These are phyloP conservation scores for Papiliotrema flavescens DNA, from an alignment of 1,284 basidiomycete genomes.

Conservation along the genomic window DNA sequence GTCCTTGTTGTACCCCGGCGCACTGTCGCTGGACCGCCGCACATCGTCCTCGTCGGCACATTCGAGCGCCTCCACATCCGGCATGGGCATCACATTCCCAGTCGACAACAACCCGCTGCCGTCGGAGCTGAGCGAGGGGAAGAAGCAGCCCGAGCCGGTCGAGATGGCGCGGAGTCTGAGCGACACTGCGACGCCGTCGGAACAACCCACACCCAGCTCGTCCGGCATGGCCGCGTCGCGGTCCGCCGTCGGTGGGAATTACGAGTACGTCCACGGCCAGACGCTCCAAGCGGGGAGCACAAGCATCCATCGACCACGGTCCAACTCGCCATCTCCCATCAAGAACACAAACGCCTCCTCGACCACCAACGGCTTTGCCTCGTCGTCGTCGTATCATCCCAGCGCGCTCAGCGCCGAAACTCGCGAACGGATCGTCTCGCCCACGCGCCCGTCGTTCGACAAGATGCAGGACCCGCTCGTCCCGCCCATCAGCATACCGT, in stretches of 20 bases:
- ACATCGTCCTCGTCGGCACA: not conserved
- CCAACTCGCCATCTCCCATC: not conserved
- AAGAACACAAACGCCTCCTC: not conserved
- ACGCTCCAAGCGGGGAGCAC: too few relatives aligned
- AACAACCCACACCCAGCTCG: not conserved
- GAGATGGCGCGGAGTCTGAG: not conserved
- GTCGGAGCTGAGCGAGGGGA: conserved; percentile 3
- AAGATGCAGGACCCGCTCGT: not conserved
- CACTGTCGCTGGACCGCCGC: not conserved
- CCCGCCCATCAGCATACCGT: not conserved
- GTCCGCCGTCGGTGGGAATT: not conserved
- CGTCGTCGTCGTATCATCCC: not conserved
- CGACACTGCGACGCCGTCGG: not conserved
- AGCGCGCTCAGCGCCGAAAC: not conserved
- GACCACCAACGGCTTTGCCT: conserved; percentile 3
- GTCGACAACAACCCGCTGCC: conserved; percentile 18
- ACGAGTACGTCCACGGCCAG: not conserved
- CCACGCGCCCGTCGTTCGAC: not conserved
- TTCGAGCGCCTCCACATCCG: conserved; percentile 3
- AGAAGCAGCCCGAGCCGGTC: not conserved
- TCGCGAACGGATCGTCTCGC: conserved; percentile 1
- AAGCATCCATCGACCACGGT: not conserved
- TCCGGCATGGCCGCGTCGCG: not conserved
- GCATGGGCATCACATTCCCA: conserved; percentile 25
- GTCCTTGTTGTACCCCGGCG: not conserved